Percentiles rank a stretch among this genome's conserved stretches.
Evolutionary conservation across 129 eudicot genomes (phyloP).

Genomic region (Arctium minus): DNA sequence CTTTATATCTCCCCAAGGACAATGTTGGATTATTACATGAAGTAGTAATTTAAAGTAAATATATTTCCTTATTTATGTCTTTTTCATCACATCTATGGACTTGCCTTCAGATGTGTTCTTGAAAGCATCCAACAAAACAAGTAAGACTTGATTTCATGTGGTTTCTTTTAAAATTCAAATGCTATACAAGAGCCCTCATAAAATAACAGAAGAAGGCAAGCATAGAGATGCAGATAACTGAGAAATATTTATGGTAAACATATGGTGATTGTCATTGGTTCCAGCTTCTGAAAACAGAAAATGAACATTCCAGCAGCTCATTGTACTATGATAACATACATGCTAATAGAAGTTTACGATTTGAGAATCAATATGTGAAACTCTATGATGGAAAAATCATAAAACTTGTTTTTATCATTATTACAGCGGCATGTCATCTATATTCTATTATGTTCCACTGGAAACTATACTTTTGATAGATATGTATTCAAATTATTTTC

Average conservation of each 20-base stretch:
- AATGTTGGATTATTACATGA: neutral
- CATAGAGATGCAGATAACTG: conserved; percentile 21
- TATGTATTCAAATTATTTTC: neutral
- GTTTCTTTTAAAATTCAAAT: conserved; percentile 23
- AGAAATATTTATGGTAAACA: neutral
- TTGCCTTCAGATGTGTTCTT: conserved; percentile 1
- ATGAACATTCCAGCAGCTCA: neutral
- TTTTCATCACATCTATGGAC: neutral
- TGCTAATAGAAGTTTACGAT: neutral
- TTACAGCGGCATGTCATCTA: neutral
- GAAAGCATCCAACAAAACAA: conserved; percentile 25
- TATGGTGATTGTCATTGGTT: conserved; percentile 8
- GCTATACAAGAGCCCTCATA: conserved; percentile 6
- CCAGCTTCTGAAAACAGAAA: conserved; percentile 5
- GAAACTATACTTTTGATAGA: neutral
- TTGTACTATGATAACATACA: neutral
- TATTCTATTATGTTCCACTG: neutral
- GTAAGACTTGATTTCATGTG: conserved; percentile 74
- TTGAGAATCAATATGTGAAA: conserved; percentile 11
- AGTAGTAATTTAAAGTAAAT: neutral
- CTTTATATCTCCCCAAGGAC: neutral
- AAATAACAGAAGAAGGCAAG: neutral
- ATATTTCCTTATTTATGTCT: neutral
- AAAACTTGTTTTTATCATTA: neutral
- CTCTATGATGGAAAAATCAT: neutral